Conservation (phyloP, 768 basidiomycete species). For the Suillus clintonianus region DNA sequence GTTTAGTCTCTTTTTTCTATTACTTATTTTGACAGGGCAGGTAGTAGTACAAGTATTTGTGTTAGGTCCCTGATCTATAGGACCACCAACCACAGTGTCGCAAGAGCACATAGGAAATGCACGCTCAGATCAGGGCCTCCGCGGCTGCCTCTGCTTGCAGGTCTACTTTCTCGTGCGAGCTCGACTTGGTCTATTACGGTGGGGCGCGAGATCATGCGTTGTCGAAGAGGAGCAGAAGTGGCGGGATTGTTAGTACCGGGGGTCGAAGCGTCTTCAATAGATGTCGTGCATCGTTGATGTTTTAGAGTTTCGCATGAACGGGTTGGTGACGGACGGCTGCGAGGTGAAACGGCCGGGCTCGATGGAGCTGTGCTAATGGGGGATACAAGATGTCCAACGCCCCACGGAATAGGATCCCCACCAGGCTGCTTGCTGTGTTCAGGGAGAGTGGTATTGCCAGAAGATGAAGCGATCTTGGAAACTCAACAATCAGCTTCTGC, state of each 20-base stretch:
- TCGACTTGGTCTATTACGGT: neutral
- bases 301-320: neutral
- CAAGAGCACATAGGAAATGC: constrained; percentile 1
- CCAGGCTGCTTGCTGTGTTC: constrained; percentile 33
- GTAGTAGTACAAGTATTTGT: neutral
- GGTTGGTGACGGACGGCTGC: neutral
- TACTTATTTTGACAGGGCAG: neutral
- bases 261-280: neutral
- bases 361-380: neutral
- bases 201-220: neutral
- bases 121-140: neutral
- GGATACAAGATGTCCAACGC: constrained; percentile 23
- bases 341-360: neutral
- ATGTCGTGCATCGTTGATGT: neutral
- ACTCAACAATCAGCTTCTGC: neutral
- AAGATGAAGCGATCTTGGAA: constrained; percentile 34
- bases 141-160: constrained; percentile 1
- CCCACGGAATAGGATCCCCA: constrained; percentile 41
- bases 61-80: neutral
- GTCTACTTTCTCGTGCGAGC: neutral
- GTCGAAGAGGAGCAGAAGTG: neutral
- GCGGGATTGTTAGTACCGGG: neutral
- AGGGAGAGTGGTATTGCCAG: constrained; percentile 28
- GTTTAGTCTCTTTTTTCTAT: constrained; percentile 11
- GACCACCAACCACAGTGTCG: neutral